Conservation (phyloP, 257 asterid species). For the Petunia secreta region DNA sequence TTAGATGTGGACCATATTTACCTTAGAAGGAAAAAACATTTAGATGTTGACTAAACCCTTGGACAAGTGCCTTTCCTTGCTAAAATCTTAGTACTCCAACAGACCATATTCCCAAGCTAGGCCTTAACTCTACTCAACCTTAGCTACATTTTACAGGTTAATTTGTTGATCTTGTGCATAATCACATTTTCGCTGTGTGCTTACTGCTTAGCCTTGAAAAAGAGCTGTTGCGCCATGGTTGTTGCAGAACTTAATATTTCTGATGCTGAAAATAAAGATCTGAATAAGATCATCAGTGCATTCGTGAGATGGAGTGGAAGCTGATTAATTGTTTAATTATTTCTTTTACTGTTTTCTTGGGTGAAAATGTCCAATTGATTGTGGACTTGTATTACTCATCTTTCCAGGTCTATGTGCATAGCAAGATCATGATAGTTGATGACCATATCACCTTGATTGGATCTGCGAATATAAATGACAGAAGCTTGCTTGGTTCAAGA, state of each 20-base stretch:
- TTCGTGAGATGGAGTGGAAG: background rate
- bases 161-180: conserved; percentile 14
- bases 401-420: conserved; percentile 85
- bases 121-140: conserved; percentile 14
- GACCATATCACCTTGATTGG: conserved; percentile 76
- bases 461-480: conserved; percentile 88
- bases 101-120: background rate
- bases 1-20: background rate
- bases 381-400: conserved; percentile 13
- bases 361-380: background rate
- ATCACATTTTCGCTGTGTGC: background rate
- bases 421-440: conserved; percentile 96
- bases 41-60: conserved; percentile 8
- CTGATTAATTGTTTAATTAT: background rate
- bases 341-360: background rate
- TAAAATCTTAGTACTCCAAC: background rate
- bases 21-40: background rate
- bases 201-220: conserved; percentile 6
- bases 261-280: conserved; percentile 12
- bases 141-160: background rate
- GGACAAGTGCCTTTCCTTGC: conserved; percentile 17
- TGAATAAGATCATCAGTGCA: background rate
- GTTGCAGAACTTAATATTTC: too few species aligned
- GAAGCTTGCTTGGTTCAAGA: conserved; percentile 97
- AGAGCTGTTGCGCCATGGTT: background rate